Percentiles rank a stretch among this genome's conserved stretches.
These are phyloP conservation scores for Themeda triandra DNA, from an alignment of 176 grass and related monocot genomes.

Conservation along the genomic window DNA sequence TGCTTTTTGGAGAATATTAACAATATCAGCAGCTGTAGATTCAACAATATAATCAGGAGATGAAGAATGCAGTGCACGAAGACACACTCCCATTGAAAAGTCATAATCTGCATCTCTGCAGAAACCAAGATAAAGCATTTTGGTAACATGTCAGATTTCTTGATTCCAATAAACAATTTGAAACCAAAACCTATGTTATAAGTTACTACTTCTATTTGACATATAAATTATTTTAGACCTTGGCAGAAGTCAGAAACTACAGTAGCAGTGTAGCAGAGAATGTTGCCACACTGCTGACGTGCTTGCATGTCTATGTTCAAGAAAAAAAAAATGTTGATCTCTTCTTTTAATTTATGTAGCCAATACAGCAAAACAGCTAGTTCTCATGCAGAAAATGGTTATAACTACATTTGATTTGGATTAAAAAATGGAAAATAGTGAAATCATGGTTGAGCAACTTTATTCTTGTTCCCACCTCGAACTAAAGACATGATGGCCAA, in stretches of 20 bases:
- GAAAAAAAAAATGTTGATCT: not conserved
- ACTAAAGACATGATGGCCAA: not conserved
- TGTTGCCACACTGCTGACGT: not conserved
- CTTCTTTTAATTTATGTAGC: not conserved
- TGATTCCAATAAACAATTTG: not conserved
- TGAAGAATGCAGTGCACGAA: constrained; percentile 76
- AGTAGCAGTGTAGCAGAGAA: not conserved
- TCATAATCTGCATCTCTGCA: constrained; percentile 78
- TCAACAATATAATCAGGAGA: constrained; percentile 73
- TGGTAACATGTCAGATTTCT: constrained; percentile 1
- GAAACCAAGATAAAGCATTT: constrained; percentile 16
- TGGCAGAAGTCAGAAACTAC: not conserved
- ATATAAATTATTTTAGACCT: not conserved
- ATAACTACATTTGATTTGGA: not conserved
- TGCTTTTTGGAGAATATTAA: constrained; percentile 61
- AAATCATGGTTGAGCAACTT: not conserved
- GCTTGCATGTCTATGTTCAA: not conserved
- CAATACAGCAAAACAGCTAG: not conserved
- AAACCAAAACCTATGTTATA: constrained; percentile 12
- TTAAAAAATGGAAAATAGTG: not conserved
- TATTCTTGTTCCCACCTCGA: not conserved
- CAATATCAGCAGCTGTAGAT: constrained; percentile 74
- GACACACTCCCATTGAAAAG: constrained; percentile 75
- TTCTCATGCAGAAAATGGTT: not conserved
- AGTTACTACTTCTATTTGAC: not conserved